Conservation (phyloP, 225 moss, liverwort and hornwort species). For the Sphagnum tenellum region DNA sequence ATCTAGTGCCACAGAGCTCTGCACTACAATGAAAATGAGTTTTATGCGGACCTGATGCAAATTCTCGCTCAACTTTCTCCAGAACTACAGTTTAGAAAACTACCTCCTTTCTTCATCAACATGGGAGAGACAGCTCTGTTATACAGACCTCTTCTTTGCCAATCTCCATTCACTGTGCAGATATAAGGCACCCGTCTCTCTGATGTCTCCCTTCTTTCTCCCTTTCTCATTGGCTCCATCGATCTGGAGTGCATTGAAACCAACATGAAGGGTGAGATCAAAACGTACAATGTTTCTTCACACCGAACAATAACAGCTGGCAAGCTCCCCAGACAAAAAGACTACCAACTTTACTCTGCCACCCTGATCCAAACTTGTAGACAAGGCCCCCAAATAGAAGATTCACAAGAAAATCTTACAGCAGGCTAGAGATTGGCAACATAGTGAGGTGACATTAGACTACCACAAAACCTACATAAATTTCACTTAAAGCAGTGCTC, state of each 20-base stretch:
- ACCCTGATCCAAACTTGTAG: slow-evolving; percentile 15
- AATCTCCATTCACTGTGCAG: slow-evolving; percentile 2
- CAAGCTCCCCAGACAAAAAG: slow-evolving; percentile 81
- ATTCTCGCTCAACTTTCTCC: too few relatives aligned
- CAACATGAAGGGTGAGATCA: slow-evolving; percentile 17
- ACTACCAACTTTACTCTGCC: slow-evolving; percentile 82
- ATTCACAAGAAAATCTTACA: slow-evolving; percentile 20
- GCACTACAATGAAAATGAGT: slow-evolving; percentile 13
- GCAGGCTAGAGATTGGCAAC: slow-evolving; percentile 15
- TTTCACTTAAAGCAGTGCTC: slow-evolving; percentile 26
- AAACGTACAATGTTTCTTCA: slow-evolving; percentile 51
- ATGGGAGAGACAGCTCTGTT: neutral
- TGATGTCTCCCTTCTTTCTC: neutral
- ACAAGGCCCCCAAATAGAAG: slow-evolving; percentile 6
- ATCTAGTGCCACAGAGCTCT: slow-evolving; percentile 6
- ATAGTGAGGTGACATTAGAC: slow-evolving; percentile 24
- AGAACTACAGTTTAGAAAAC: slow-evolving; percentile 1
- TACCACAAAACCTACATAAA: slow-evolving; percentile 16
- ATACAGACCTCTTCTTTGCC: slow-evolving; percentile 1
- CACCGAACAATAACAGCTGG: slow-evolving; percentile 92
- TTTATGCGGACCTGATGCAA: too few relatives aligned
- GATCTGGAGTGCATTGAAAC: slow-evolving; percentile 35
- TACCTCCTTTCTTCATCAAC: slow-evolving; percentile 1
- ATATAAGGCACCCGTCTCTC: neutral
- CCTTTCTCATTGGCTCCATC: slow-evolving; percentile 1